Evolutionary conservation across 441 rosid genomes (phyloP), one percentile per base, ranked within the genome.

Genomic region (Viola pubescens): DNA sequence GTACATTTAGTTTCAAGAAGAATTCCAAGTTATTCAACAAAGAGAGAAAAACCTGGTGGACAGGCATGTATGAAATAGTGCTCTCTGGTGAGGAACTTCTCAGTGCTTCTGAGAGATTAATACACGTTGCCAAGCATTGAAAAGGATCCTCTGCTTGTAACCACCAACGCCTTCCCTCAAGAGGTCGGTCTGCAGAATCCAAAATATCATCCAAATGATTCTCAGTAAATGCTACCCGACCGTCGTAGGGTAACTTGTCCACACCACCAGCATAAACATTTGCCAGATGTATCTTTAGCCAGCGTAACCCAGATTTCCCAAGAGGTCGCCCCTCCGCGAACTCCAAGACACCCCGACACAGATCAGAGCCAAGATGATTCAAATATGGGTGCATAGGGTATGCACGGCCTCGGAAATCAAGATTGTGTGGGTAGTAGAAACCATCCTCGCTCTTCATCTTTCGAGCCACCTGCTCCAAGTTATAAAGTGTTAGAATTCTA

Each of bases 361-460:
- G 72, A 81, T 91, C 98, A 74, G 99, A 94, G 58, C 98, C 97
- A 39, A 94, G 96, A 83, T 94, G 99, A 66, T 94, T 91, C 67
- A 94, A 79, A 74, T 91, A 67, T 44, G 99, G 97, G 70, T 87
- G 99, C 95, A 94, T 87, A 55, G 99, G 99, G 69, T 94, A 94
- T 47, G 97, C 99, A 73, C 99, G 97, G 34, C 99, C 99, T 59
- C 99, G 88, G 73, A 94, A 94, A 79, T 94, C 99, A 73, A 94
- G 79, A 61, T 87, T 94, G 79, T 94, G 99, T 7, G 97, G 97
- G 62, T 87, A 94, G 73, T 88, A 91, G 64, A 91, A 94, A 67
- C 95, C 95, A 52, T 81, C 94, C 78, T 90, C 99, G 49, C 85
- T 89, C 80, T 81, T 94, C 91, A 94, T 77, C 72, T 84, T 88